Evolutionary conservation across 1,284 basidiomycete genomes (phyloP).

Genomic region (Melampsora americana): DNA sequence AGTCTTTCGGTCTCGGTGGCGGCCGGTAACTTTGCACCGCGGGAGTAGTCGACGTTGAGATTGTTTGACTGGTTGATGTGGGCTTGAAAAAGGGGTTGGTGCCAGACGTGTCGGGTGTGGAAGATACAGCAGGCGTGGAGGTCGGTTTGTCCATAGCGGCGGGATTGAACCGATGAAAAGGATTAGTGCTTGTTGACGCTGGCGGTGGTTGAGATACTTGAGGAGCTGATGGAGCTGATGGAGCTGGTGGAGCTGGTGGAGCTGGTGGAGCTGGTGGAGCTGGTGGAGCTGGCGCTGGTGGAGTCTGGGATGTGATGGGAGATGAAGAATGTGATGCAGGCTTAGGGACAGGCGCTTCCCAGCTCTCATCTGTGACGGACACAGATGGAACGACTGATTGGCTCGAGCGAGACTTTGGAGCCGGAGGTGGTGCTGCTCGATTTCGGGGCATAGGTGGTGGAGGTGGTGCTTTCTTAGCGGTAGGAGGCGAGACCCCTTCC

Average conservation of each 20-base stretch:
- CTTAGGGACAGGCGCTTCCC: constrained; percentile 52
- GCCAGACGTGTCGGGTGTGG: constrained; percentile 52
- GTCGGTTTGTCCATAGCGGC: constrained; percentile 45
- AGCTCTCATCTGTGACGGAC: neutral
- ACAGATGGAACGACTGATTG: constrained; percentile 36
- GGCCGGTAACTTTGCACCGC: constrained; percentile 45
- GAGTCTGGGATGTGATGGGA: constrained; percentile 55
- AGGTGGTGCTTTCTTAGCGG: constrained; percentile 46
- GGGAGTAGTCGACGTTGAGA: constrained; percentile 37
- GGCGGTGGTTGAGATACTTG: constrained; percentile 52
- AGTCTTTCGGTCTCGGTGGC: constrained; percentile 57
- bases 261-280: neutral
- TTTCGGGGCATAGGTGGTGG: constrained; percentile 47
- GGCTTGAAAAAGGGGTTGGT: constrained; percentile 54
- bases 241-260: constrained; percentile 8
- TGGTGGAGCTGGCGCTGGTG: constrained; percentile 54
- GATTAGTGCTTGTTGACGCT: constrained; percentile 46
- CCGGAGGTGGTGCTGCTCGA: constrained; percentile 54
- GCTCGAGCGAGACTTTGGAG: constrained; percentile 47
- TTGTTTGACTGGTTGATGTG: constrained; percentile 54
- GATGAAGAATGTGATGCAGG: constrained; percentile 52
- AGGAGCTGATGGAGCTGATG: constrained; percentile 50
- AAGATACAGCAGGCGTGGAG: constrained; percentile 55
- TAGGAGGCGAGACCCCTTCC: constrained; percentile 46
- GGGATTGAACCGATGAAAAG: constrained; percentile 46